Evolutionary conservation across 2,329 filamentous ascomycete genomes (phyloP), one percentile per base, ranked within the genome.

Genomic region (Microdochium trichocladiopsis): DNA sequence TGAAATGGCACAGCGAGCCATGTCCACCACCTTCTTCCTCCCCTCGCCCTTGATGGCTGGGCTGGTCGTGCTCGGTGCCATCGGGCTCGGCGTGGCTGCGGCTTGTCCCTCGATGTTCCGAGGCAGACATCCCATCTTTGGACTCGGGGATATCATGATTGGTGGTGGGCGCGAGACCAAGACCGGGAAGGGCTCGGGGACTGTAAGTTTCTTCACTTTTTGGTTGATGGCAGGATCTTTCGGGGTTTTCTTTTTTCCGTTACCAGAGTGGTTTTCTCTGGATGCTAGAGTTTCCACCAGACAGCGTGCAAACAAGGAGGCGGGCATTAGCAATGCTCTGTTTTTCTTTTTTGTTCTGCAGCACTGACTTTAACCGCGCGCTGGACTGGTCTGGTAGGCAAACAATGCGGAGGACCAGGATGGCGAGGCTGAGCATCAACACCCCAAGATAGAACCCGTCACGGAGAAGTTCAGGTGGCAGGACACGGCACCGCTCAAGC

Each of bases 401-500:
- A 18, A 18, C 16, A 22, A 45, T 45, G 6, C 21, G 4, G 22
- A 45, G 22, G 12, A 6, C 12, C 16, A 22, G 12, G 21, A 16
- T 4, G 21, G 16, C 14, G 14, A 16, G 5, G 14, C 14, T 16
- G 14, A 45, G 41, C 16, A 22, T 21, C 16, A 16, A 45, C 41
- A 8, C 12, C n/a, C 21, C 5, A 12, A 45, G n/a, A 58, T 69
- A 47, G 55, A 63, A 25, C 58, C 41, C 6, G 21, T 45, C 16
- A 16, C n/a, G 18, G 14, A 22, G 5, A 57, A 63, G 4, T 72
- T 75, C 52, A 63, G 75, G 55, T 77, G 74, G 70, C 60, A 66
- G 36, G 54, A 59, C 2, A 65, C 63, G 1, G 61, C 67, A 9
- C 74, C 75, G 0, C 55, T 60, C 2, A 66, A 69, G 36, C 67